Base-by-base conservation (phyloP, 441 rosid species). In the Hura crepitans region DNA sequence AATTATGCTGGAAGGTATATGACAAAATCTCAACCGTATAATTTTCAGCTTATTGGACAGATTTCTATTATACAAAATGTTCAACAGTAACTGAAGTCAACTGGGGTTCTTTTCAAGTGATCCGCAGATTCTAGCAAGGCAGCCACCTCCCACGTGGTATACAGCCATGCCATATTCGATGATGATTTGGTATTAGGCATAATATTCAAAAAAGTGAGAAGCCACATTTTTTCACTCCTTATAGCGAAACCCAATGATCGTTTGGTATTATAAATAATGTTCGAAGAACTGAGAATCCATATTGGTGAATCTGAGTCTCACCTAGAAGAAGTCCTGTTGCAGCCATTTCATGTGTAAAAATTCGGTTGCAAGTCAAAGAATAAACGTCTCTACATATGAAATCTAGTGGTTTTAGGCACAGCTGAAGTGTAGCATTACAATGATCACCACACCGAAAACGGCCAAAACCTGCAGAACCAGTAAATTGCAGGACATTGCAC, bases 381-480 rank as follows among this genome's bases (percentile, higher is more conserved):
- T 9, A 37, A 28, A 67, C n/a, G 27, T 69, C 66, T 49, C 61
- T 1, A 42, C 37, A 18, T 22, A 51, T 56, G 70, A 74, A 69
- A 67, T 72, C 54, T 4, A 43, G 30, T 58, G 65, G 68, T 66
- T 43, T 63, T 68, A 76, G 30, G 74, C 53, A 9, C 35, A 64
- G 53, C 74, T 58, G 46, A 79, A 64, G 63, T 31, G 64, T 31
- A 74, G 75, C 59, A 77, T 2, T 20, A 64, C 68, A 25, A 46
- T 66, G 59, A 79, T 75, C 75, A 83, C 58, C 75, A 72, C 35
- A 59, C 74, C 68, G 77, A 76, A 77, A 69, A 74, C 30, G n/a
- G 83, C 77, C 37, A 65, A 77, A 56, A 59, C 79, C 97, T 89
- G 91, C 87, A 84, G 78, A 51, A 79, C 42, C 51, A 69, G 60